Evolutionary conservation across 306 rosid species (phyloP), one percentile per base, ranked within the genome.

Genomic region (Dalbergia cultrata): DNA sequence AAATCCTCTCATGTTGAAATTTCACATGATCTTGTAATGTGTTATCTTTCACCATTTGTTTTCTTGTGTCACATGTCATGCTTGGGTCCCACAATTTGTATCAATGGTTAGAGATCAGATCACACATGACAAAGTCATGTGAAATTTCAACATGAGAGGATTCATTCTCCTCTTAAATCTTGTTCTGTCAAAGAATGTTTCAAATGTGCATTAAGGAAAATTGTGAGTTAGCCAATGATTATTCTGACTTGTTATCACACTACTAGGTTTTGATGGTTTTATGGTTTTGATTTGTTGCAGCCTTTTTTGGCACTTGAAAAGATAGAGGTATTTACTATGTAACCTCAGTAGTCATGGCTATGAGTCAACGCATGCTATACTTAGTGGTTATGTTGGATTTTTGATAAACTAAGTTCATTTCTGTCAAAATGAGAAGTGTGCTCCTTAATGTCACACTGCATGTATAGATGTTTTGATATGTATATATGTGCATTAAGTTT

Each of bases 211-310:
- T 10, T 6, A 69, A 12, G 19, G 43, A 45, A 62, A 13, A 41
- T 33, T 56, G 76, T 74, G 41, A 58, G 68, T 68, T 49, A 34
- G 71, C 56, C 73, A 73, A 9, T 37, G 22, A 58, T 49, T 74
- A 17, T 76, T 75, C 16, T 54, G 67, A 62, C 72, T 62, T 41
- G 65, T 72, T 82, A 57, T 83, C 17, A 7, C 13, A 54, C 14
- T n/a, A 72, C 56, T 47, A 47, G 13, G 10, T 80, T 79, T 72
- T 65, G 43, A 67, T 75, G 63, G 57, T 54, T 73, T 66, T 43
- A 60, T 59, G 83, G 68, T 80, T 76, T 72, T 82, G 63, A 53
- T 71, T 57, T 73, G 21, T 78, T 57, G 60, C 76, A 21, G 49
- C 76, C 50, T 44, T 56, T 21, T 5, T 68, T 35, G 54, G 31